These are phyloP conservation scores for Groenewaldozyma sp. DNA, from an alignment of 1,139 yeast species.

Conservation along the genomic window DNA sequence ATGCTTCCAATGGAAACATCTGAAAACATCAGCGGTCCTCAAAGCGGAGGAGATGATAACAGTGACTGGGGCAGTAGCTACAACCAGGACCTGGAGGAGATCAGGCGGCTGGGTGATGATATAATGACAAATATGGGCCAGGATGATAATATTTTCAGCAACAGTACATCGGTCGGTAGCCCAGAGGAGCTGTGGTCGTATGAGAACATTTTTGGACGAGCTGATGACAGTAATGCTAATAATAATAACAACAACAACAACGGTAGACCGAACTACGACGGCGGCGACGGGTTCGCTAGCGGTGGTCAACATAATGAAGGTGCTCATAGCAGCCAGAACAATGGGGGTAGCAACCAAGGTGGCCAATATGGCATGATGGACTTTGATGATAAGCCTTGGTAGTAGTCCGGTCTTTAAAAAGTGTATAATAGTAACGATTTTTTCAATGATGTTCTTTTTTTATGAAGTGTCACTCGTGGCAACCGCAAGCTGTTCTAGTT, in stretches of 20 bases:
- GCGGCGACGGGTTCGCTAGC: no score
- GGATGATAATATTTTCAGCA: not conserved
- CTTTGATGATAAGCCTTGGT: no score
- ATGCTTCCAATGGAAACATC: not conserved
- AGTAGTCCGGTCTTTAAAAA: no score
- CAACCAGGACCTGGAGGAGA: not conserved
- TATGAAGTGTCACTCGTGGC: no score
- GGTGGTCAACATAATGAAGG: no score
- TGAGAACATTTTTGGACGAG: not conserved
- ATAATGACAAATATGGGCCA: not conserved
- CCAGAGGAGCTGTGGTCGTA: not conserved
- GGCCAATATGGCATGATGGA: no score
- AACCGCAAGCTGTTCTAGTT: not conserved
- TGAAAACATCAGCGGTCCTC: not conserved
- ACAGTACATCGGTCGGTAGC: not conserved
- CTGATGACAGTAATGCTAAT: not conserved
- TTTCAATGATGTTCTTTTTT: no score
- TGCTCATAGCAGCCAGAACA: no score
- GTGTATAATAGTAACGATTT: no score
- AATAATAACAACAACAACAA: not conserved
- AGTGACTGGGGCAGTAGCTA: not conserved
- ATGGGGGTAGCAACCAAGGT: no score
- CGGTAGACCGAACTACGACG: not conserved
- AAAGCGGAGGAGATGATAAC: not conserved
- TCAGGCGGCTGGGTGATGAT: constrained; percentile 1